Conservation (phyloP, 768 basidiomycete species). For the Suillus plorans region DNA sequence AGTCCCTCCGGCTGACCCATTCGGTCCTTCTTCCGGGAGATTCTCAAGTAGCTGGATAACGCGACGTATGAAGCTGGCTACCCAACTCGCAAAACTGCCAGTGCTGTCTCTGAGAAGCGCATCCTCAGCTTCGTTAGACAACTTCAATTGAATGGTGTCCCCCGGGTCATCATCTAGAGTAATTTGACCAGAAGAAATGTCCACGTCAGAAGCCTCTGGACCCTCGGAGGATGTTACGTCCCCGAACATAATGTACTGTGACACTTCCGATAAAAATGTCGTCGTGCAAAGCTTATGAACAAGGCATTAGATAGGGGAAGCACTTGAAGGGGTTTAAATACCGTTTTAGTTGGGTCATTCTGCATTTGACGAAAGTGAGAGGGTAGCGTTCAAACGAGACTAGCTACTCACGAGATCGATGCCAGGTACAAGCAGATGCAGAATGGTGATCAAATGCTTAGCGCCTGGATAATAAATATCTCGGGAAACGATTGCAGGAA, state of each 20-base stretch:
- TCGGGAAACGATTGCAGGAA: conserved; percentile 77
- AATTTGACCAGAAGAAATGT: neutral
- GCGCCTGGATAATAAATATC: conserved; percentile 79
- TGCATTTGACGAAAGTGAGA: conserved; percentile 22
- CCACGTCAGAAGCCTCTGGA: neutral
- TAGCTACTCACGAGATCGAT: conserved; percentile 69
- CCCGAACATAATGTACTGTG: conserved; percentile 73
- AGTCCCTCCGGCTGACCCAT: conserved; percentile 59
- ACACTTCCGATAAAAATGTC: conserved; percentile 70
- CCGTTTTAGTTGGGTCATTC: conserved; percentile 82
- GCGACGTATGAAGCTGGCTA: conserved; percentile 74
- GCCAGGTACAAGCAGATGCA: conserved; percentile 81
- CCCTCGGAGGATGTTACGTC: conserved; percentile 51
- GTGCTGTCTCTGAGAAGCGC: conserved; percentile 68
- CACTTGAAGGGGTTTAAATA: conserved; percentile 23
- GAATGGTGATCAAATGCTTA: conserved; percentile 75
- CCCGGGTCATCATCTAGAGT: neutral
- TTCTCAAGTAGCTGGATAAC: conserved; percentile 83
- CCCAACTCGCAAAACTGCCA: conserved; percentile 77
- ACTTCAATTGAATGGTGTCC: conserved; percentile 11
- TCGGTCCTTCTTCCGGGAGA: conserved; percentile 77
- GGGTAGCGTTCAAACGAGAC: neutral
- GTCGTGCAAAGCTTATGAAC: conserved; percentile 63
- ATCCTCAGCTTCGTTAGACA: conserved; percentile 69
- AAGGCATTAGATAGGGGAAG: conserved; percentile 11